phyloP scores from a whole-genome alignment of 345 rosid genomes.

The Sapria himalayana region DNA sequence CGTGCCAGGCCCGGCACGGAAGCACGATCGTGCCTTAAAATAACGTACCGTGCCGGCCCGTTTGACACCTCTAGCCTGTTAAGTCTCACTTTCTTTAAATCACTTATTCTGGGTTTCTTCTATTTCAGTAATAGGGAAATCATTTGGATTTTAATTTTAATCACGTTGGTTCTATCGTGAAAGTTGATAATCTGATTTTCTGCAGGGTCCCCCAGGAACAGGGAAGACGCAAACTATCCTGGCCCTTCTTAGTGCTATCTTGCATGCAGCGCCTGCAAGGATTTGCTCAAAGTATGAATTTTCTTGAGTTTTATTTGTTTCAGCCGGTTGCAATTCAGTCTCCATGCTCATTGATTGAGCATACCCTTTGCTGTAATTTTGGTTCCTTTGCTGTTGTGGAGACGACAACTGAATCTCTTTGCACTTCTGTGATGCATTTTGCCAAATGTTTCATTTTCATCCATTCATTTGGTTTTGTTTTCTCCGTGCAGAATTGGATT shows the following conservation, averaged over 20 bases:
- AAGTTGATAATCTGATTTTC: slow-evolving; percentile 10
- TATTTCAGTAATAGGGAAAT: not conserved
- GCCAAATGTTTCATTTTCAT: not conserved
- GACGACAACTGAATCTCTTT: not conserved
- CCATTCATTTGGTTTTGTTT: slow-evolving; percentile 3
- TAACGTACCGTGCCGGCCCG: no score
- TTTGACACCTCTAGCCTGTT: no score
- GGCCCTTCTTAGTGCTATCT: slow-evolving; percentile 77
- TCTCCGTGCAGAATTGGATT: slow-evolving; percentile 27
- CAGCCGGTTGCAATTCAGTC: not conserved
- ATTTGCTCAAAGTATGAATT: slow-evolving; percentile 36
- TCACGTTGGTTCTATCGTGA: no score
- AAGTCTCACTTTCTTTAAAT: no score
- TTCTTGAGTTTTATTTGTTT: not conserved
- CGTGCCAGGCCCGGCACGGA: no score
- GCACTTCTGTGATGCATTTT: not conserved
- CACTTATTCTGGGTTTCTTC: no score
- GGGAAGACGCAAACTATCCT: slow-evolving; percentile 97
- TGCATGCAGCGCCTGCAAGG: slow-evolving; percentile 88
- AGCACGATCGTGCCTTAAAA: no score
- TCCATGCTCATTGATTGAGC: not conserved
- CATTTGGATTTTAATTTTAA: not conserved
- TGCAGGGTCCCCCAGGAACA: slow-evolving; percentile 97
- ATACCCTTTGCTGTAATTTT: not conserved
- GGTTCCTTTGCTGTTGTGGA: not conserved